Evolutionary conservation across 768 basidiomycete species (phyloP), one percentile per base, ranked within the genome.

Genomic region (Thelephora aurantiotincta): DNA sequence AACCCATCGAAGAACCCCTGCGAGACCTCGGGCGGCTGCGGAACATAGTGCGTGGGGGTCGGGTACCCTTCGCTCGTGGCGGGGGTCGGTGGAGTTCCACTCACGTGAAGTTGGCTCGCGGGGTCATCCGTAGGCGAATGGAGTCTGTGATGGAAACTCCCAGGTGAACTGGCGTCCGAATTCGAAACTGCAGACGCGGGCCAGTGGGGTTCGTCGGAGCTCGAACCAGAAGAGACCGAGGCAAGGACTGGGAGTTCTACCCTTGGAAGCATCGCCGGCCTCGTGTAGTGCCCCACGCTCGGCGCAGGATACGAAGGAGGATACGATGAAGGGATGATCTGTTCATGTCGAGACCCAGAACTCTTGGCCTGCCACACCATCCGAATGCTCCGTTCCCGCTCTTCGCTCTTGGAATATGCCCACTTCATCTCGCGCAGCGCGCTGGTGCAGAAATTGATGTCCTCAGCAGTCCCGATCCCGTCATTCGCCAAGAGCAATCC

Each of bases 371-470:
- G 65, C 71, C 71, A 74, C 43, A 70, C 61, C 22, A 62, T 58
- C 49, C 68, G 70, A 43, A 88, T 65, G 0, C 74, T 76, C 49
- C 77, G 75, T 56, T 78, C 75, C 34, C 78, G 70, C 56, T 89
- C 87, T 50, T 82, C 78, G 49, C 75, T 79, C 58, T 78, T 80
- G 5, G 81, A 81, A 60, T 74, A 82, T 4, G 70, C 74, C 91
- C 91, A 96, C 11, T 78, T 74, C 74, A 92, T 84, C 57, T 85
- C 78, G 3, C 73, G 61, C n/a, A 94, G 70, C 7, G 88, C 89
- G 5, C 73, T 68, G 3, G 92, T 65, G 57, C 87, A 93, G 20
- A 66, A 50, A 26, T 68, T 60, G 18, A 70, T 63, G 47, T 78
- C 72, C 14, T 81, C 78, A 4, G 75, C 66, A 13, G 64, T 51